Conservation (phyloP, 2,329 filamentous ascomycete species). For the Ascochyta fabae region DNA sequence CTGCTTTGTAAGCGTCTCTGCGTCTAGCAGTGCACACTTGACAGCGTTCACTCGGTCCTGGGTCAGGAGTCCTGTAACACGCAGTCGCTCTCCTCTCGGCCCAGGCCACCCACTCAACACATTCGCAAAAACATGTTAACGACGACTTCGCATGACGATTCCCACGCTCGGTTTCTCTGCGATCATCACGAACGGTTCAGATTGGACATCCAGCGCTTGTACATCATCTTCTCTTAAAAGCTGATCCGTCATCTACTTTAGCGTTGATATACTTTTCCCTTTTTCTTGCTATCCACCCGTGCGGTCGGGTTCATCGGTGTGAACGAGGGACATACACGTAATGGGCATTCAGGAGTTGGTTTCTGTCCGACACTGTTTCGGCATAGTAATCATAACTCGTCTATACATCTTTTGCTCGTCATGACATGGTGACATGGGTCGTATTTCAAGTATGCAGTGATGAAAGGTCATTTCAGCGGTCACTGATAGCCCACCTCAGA, state of each 20-base stretch:
- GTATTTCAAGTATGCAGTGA: background rate
- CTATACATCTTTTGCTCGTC: background rate
- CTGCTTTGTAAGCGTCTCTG: conserved; percentile 32
- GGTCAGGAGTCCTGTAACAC: background rate
- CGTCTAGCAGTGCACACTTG: background rate
- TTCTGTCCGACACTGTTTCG: conserved; percentile 9
- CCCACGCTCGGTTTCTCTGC: conserved; percentile 24
- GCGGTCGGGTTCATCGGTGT: background rate
- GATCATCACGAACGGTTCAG: conserved; percentile 34
- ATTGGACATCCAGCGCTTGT: conserved; percentile 35
- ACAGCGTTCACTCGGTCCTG: background rate
- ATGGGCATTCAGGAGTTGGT: conserved; percentile 15
- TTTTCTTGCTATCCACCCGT: conserved; percentile 16
- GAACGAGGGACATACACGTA: conserved; percentile 5
- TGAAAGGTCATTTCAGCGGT: background rate
- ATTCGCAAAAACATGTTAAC: conserved; percentile 25
- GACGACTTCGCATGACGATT: conserved; percentile 34
- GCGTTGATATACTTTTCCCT: conserved; percentile 28
- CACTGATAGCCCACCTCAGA: background rate
- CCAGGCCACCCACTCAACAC: conserved; percentile 1
- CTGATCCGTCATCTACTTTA: conserved; percentile 28
- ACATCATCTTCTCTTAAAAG: conserved; percentile 40
- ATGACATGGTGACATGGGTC: background rate
- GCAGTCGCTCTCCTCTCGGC: background rate
- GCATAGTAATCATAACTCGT: conserved; percentile 14